These are phyloP conservation scores for Bipolaris victoriae DNA, from an alignment of 2,329 filamentous ascomycete genomes.

Conservation along the genomic window DNA sequence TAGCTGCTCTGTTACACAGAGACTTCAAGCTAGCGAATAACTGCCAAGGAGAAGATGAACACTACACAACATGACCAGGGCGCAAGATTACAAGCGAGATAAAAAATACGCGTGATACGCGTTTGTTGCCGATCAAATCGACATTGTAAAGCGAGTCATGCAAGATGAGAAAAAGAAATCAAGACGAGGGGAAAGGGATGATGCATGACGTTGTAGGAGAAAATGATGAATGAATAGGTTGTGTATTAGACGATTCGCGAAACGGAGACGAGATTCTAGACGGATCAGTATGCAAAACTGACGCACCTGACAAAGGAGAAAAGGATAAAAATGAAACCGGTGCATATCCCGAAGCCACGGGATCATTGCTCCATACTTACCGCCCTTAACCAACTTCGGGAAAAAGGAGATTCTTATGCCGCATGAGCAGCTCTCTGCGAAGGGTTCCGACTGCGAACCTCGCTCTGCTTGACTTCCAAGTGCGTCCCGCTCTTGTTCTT, in stretches of 20 bases:
- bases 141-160: too few relatives aligned
- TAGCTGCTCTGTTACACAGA: neutral
- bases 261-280: neutral
- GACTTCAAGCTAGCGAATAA: too few relatives aligned
- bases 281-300: neutral
- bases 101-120: neutral
- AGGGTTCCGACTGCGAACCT: conserved; percentile 34
- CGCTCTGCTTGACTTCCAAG: conserved; percentile 37
- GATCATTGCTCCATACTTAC: neutral
- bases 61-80: too few relatives aligned
- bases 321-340: neutral
- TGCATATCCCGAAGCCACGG: neutral
- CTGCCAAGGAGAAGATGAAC: neutral
- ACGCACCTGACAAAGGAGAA: neutral
- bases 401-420: neutral
- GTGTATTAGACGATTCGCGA: neutral
- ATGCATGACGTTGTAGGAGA: neutral
- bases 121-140: too few relatives aligned
- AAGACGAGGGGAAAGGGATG: neutral
- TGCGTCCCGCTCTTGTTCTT: conserved; percentile 30
- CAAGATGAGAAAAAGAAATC: too few relatives aligned
- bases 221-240: neutral
- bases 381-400: neutral
- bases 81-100: neutral
- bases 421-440: conserved; percentile 17